Evolutionary conservation across 2,329 filamentous ascomycete genomes (phyloP), one percentile per base, ranked within the genome.

Genomic region (Cladosporium sp.): DNA sequence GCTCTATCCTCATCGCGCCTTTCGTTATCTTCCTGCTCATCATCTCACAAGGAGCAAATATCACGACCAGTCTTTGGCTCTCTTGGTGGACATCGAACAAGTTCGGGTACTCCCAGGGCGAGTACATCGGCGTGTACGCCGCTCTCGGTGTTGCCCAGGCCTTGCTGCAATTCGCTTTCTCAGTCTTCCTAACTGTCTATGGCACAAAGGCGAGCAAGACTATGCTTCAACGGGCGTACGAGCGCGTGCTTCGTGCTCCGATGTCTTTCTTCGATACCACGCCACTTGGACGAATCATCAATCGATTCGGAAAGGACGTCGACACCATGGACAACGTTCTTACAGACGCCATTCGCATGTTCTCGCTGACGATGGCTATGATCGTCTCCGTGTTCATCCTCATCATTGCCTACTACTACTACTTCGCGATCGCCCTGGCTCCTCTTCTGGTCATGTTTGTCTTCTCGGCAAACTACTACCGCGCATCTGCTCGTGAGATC

Each of bases 231-330:
- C 84, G 87, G 41, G 94, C 95, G 7, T 91, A 98, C 73, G 87
- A 84, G 10, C 86, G 91, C 18, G 92, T 95, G 0, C 77, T 90
- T 10, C 82, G 87, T 57, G 88, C 88, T 3, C 88, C 88, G 1
- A 89, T 90, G 92, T 90, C 91, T 4, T 98, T 98, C 81, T 98
- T 98, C 80, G 95, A 99, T 74, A 98, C 95, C 0, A 98, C 95
- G 0, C 95, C 95, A 0, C 85, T 98, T 1, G 95, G 95, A 24
- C 90, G 94, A 44, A 97, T 98, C 77, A 97, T 93, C 26, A 98
- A 98, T 77, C 91, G 95, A 18, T 98, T 98, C 80, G 96, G 92
- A 36, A 90, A 94, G 71, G 95, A 99, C 74, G 91, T 98, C 49
- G 92, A 97, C 74, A 92, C 95, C 65, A 96, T 98, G 92, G 95